Conservation (phyloP, 129 eudicot genomes). For the Logfia minima region DNA sequence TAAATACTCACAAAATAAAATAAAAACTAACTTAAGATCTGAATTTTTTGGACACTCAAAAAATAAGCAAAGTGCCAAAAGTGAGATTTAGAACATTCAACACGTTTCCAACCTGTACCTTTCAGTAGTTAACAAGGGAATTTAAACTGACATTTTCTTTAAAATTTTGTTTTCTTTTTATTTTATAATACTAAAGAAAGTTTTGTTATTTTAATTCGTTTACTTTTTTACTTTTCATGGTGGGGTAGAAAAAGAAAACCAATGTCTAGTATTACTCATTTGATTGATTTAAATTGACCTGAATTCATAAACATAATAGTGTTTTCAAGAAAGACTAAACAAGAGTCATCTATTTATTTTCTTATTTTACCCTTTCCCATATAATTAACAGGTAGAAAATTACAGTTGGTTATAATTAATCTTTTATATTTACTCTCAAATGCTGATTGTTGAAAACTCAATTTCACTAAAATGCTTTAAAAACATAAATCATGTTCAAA, state of each 20-base stretch:
- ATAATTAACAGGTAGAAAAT: too few relatives aligned
- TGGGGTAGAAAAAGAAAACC: too few relatives aligned
- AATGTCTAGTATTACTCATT: too few relatives aligned
- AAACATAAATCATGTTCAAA: neutral
- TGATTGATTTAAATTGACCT: too few relatives aligned
- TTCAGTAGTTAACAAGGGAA: slow-evolving; percentile 56
- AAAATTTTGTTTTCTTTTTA: neutral
- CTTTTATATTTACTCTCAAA: neutral
- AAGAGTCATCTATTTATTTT: too few relatives aligned
- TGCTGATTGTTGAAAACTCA: neutral
- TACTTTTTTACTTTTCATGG: neutral
- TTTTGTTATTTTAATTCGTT: neutral
- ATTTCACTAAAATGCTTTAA: neutral
- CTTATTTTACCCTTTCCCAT: neutral
- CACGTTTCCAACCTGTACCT: slow-evolving; percentile 51
- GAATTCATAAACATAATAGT: too few relatives aligned
- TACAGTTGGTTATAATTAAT: neutral
- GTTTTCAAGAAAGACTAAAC: too few relatives aligned
- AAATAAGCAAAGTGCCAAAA: slow-evolving; percentile 63
- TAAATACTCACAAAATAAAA: slow-evolving; percentile 33
- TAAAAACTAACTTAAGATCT: slow-evolving; percentile 32
- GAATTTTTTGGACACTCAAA: slow-evolving; percentile 32
- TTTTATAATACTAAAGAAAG: neutral
- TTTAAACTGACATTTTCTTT: slow-evolving; percentile 12
- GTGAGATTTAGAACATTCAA: slow-evolving; percentile 41